Evolutionary conservation across 345 rosid species (phyloP), one percentile per base, ranked within the genome.

Genomic region (Zanthoxylum bungeanum): DNA sequence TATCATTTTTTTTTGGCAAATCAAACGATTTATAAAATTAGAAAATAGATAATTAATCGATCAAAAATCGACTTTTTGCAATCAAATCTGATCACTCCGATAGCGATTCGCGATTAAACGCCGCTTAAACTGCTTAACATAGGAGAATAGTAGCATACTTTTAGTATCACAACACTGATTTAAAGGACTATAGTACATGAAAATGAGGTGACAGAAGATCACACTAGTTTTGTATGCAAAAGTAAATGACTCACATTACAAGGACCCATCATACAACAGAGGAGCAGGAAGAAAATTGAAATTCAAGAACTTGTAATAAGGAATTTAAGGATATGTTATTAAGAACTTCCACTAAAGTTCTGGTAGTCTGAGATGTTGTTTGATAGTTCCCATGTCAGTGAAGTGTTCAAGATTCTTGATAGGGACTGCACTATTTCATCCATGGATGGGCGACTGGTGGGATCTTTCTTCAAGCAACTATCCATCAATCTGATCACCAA

Each of bases 391-490:
- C 78, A 77, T 14, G 71, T 63, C 51, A 70, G 64, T 0, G 87
- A 81, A 53, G 84, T 30, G 2, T 77, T 74, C 75, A 84, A 70
- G 77, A 87, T 84, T 75, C 81, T 78, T 7, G 88, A 79, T 30
- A 91, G 78, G 73, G 87, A 79, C 66, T 74, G 74, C 65, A 74
- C 79, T 40, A 85, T 74, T 60, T 91, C 89, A 69, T 82, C 92
- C 92, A 84, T 91, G 55, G 82, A 66, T 50, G 97, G 98, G 21
- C 97, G 97, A 64, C 55, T 78, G 19, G 78, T 30, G 21, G 89
- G 91, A 78, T 89, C 80, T 75, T 75, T 85, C 44, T 82, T 68
- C 60, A 91, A 70, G 82, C 98, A 93, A 80, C 80, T 78, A 25
- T 75, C 72, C 2, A 84, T 84, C 79, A 89, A 60, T 59, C 71